A percentile compares a stretch with the other conserved stretches of the same genome.
These are phyloP conservation scores for Aspergillus arachidicola DNA, from an alignment of 2,329 filamentous ascomycete genomes.

Conservation along the genomic window DNA sequence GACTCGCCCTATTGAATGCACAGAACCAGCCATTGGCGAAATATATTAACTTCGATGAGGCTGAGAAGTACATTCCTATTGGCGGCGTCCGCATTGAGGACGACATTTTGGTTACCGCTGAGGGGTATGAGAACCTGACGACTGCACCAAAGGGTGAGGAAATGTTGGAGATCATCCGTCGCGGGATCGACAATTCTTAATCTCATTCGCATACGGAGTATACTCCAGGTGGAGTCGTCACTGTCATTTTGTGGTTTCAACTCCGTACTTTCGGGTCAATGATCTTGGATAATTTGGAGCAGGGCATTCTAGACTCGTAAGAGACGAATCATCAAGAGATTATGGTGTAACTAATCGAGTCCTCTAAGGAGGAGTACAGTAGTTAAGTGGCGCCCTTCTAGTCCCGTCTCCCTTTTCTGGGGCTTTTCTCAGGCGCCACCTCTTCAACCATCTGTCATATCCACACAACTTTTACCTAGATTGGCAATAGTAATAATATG, in stretches of 20 bases:
- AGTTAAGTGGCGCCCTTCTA: slow-evolving; percentile 1
- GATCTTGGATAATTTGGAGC: neutral
- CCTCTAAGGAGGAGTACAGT: neutral
- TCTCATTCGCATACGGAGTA: neutral
- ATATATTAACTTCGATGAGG: slow-evolving; percentile 44
- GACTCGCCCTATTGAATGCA: slow-evolving; percentile 39
- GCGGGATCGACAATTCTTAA: slow-evolving; percentile 20
- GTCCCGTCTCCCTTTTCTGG: neutral
- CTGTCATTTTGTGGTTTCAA: slow-evolving; percentile 1
- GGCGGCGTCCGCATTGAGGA: slow-evolving; percentile 51
- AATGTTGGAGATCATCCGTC: slow-evolving; percentile 44
- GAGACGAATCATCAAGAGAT: neutral
- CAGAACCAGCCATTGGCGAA: slow-evolving; percentile 32
- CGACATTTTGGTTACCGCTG: slow-evolving; percentile 71
- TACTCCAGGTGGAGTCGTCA: neutral
- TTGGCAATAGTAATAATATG: neutral
- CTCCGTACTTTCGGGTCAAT: neutral
- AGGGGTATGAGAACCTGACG: slow-evolving; percentile 72
- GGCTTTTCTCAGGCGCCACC: neutral
- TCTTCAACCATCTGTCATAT: neutral
- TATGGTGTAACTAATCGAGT: neutral
- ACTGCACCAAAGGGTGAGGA: slow-evolving; percentile 69
- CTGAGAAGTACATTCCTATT: slow-evolving; percentile 42
- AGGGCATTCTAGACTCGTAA: neutral
- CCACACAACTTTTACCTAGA: neutral